These are phyloP conservation scores for Sugiyamaella neomexicana DNA, from an alignment of 1,139 yeast genomes.

Conservation along the genomic window DNA sequence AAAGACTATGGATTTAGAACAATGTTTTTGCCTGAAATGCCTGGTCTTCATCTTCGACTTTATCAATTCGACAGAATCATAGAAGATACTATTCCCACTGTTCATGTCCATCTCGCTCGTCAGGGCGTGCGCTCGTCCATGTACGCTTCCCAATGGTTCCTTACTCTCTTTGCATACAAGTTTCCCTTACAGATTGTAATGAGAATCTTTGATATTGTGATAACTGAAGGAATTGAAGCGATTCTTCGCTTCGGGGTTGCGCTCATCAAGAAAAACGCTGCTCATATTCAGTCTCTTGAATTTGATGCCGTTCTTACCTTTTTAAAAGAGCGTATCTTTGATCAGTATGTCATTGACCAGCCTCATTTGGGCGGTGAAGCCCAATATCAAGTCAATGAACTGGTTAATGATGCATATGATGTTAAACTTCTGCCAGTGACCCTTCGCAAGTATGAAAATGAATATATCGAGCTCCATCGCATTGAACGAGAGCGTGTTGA, in stretches of 20 bases:
- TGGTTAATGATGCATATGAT: constrained; percentile 77
- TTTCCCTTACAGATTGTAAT: constrained; percentile 83
- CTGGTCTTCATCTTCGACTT: constrained; percentile 78
- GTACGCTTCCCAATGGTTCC: constrained; percentile 97
- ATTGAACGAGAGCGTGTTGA: constrained; percentile 66
- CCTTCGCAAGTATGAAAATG: constrained; percentile 65
- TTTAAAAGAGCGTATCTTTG: constrained; percentile 77
- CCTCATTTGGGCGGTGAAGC: constrained; percentile 26
- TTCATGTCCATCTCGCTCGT: constrained; percentile 72
- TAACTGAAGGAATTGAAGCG: constrained; percentile 87
- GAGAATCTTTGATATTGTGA: constrained; percentile 78
- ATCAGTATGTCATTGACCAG: constrained; percentile 53
- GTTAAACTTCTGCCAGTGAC: constrained; percentile 71
- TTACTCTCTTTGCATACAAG: constrained; percentile 90
- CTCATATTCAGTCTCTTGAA: constrained; percentile 55
- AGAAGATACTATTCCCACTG: constrained; percentile 65
- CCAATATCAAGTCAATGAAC: constrained; percentile 61
- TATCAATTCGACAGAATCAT: constrained; percentile 87
- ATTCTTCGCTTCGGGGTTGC: constrained; percentile 78
- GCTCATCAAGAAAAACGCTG: constrained; percentile 66
- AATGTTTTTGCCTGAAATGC: constrained; percentile 85
- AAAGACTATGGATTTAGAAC: constrained; percentile 75
- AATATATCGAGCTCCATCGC: constrained; percentile 70
- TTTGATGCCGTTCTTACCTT: constrained; percentile 76
- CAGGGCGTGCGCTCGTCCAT: constrained; percentile 87